Evolutionary conservation across 2,329 filamentous ascomycete genomes (phyloP), one percentile per base, ranked within the genome.

Genomic region (Myriosclerotinia curreyana): DNA sequence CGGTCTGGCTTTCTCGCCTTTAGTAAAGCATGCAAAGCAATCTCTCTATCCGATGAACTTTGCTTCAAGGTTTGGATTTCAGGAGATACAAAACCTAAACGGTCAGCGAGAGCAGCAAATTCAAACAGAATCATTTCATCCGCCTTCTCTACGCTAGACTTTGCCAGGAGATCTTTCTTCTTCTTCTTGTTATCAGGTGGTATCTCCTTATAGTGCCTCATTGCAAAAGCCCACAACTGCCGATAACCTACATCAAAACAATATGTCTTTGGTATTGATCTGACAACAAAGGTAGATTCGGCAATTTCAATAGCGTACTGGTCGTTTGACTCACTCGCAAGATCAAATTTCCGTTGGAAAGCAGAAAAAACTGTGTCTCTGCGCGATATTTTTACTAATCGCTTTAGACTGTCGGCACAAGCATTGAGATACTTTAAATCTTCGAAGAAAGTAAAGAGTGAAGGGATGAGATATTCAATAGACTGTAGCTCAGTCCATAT

Each of bases 401-500:
- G 49, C 42, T 61, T 65, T 48, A 65, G n/a, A 38, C 50, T 61
- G 51, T 61, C 42, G 40, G 51, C 56, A 40, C 28, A 61, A 38
- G 38, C 38, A 15, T n/a, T 20, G 20, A 65, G 58, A 54, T 65
- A 65, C 31, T 65, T 60, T n/a, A 65, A n/a, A 56, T 65, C 56
- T 58, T 56, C 42, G 25, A 65, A 65, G 50, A 55, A 42, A 25
- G 53, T 55, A 42, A 38, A 70, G 31, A 78, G 71, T 42, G 72
- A 77, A 8, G 73, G 75, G 59, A 77, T 72, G 5, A 78, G 65
- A 44, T 59, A 60, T n/a, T 74, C 61, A 3, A 67, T 62, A 40
- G 62, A 64, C 28, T 65, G 66, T 48, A 77, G 42, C 53, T 67
- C 66, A 36, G 64, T 61, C 71, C 65, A 78, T 31, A 78, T 76